These are phyloP conservation scores for Gossypium turneri DNA, from an alignment of 345 rosid species.

Conservation along the genomic window DNA sequence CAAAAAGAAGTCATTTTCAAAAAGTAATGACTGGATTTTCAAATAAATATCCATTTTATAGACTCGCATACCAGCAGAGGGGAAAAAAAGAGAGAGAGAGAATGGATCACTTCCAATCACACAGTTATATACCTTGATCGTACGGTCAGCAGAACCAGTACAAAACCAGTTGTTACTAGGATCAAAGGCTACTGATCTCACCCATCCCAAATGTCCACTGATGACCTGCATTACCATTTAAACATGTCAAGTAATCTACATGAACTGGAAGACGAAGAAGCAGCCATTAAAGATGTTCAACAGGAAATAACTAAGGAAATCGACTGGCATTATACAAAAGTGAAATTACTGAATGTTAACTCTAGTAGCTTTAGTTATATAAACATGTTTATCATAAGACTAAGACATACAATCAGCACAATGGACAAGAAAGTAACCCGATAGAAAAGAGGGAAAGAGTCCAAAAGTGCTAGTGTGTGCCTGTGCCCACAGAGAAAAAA, in stretches of 20 bases:
- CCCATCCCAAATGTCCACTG: constrained; percentile 99
- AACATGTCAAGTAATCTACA: constrained; percentile 15
- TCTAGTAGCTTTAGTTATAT: not conserved
- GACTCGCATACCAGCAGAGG: not conserved
- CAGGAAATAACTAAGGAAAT: not conserved
- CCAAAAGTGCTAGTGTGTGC: not conserved
- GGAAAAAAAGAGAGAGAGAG: not conserved
- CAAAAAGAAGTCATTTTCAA: not conserved
- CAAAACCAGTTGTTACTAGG: constrained; percentile 97
- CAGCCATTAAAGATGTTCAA: not conserved
- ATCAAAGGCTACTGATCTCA: constrained; percentile 92
- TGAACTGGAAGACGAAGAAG: not conserved
- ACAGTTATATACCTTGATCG: constrained; percentile 33
- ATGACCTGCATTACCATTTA: constrained; percentile 52
- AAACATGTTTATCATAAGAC: not conserved
- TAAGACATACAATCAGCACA: not conserved
- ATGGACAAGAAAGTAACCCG: not conserved
- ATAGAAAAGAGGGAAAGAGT: not conserved
- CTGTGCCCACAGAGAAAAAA: not conserved
- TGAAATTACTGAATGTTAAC: not conserved
- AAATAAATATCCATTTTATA: not conserved
- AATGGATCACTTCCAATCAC: not conserved
- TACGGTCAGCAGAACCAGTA: constrained; percentile 97
- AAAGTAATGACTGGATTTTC: not conserved
- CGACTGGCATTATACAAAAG: not conserved